Percentiles rank a stretch among this genome's conserved stretches.
These are phyloP conservation scores for Calvatia gigantea DNA, from an alignment of 768 basidiomycete species.

Conservation along the genomic window DNA sequence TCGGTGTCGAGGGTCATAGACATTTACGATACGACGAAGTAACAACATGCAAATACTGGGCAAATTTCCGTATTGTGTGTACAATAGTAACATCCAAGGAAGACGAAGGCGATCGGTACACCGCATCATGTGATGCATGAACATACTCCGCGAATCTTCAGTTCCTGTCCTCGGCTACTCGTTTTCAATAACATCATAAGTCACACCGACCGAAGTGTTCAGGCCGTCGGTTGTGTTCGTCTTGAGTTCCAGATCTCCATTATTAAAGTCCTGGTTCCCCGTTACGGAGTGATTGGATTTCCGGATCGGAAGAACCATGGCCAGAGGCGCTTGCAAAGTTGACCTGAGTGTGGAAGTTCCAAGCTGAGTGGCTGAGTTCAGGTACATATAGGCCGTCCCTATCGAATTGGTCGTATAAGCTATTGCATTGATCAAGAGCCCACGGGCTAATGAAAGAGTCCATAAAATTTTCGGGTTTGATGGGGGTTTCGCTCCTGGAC, in stretches of 20 bases:
- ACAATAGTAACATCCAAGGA: too few species aligned
- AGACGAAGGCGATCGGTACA: too few species aligned
- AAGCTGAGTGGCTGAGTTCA: background rate
- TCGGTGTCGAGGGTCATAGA: background rate
- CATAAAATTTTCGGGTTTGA: background rate
- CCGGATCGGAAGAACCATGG: background rate
- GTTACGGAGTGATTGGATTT: background rate
- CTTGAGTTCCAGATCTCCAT: too few species aligned
- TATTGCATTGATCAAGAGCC: conserved; percentile 11
- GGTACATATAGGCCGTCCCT: background rate
- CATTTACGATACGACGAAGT: background rate
- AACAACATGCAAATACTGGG: too few species aligned
- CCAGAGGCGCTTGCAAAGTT: background rate
- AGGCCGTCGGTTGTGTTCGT: background rate
- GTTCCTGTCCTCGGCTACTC: too few species aligned
- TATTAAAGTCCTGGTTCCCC: background rate
- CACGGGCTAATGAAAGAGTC: conserved; percentile 2
- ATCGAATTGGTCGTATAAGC: conserved; percentile 4
- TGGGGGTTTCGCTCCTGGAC: background rate
- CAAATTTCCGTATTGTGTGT: too few species aligned
- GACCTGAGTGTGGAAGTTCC: background rate
- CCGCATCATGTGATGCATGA: too few species aligned
- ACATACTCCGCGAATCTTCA: too few species aligned
- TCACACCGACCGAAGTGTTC: background rate
- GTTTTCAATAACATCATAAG: background rate